These are phyloP conservation scores for Fusarium veterinarium DNA, from an alignment of 2,329 filamentous ascomycete species.

Conservation along the genomic window DNA sequence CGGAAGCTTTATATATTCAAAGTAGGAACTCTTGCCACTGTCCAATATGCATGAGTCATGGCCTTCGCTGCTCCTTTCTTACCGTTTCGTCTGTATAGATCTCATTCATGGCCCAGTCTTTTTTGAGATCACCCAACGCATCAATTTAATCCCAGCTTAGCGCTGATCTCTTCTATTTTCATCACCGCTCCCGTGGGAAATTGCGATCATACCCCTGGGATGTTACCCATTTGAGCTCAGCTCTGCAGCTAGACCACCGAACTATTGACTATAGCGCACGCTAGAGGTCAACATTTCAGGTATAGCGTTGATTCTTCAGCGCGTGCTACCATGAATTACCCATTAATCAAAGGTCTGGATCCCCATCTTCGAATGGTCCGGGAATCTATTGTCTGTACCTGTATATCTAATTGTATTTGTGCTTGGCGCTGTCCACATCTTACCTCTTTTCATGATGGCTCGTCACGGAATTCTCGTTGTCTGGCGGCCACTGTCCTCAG, in stretches of 20 bases:
- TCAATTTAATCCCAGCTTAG: too few species aligned
- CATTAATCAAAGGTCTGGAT: neutral
- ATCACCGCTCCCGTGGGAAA: too few species aligned
- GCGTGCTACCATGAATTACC: neutral
- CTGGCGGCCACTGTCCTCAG: neutral
- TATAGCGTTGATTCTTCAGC: neutral
- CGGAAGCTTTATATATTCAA: too few species aligned
- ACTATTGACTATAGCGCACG: neutral
- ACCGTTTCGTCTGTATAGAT: too few species aligned
- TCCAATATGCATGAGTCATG: too few species aligned
- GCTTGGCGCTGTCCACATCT: neutral
- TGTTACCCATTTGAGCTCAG: neutral
- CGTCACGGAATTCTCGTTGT: neutral
- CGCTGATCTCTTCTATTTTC: too few species aligned
- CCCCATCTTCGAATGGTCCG: neutral
- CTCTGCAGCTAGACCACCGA: neutral
- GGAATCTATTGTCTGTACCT: too few species aligned
- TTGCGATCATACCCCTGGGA: neutral
- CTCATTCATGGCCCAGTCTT: too few species aligned
- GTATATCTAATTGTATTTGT: neutral
- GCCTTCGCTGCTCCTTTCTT: too few species aligned
- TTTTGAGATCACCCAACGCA: too few species aligned
- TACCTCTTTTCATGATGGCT: neutral
- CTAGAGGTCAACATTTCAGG: neutral
- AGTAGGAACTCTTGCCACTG: too few species aligned